phyloP scores from a whole-genome alignment of 2,329 filamentous ascomycete genomes.

The Scopulariopsis brevicaulis region DNA sequence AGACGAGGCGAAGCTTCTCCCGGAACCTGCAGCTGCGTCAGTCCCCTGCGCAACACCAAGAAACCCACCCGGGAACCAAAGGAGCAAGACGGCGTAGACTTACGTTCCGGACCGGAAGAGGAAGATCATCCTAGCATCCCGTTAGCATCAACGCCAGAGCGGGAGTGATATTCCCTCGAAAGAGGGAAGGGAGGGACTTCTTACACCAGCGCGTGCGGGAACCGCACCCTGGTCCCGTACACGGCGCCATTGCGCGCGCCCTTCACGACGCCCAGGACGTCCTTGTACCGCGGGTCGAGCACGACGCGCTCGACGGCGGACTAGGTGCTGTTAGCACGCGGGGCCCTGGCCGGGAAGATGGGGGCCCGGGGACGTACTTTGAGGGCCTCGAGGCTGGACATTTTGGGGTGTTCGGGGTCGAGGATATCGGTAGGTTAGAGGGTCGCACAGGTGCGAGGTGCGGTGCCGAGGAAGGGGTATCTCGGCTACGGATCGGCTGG shows the following conservation, averaged over 20 bases:
- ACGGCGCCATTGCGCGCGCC: slow-evolving; percentile 92
- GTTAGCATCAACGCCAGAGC: slow-evolving; percentile 1
- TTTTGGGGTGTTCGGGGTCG: not conserved
- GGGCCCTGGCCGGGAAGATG: not conserved
- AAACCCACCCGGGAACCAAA: not conserved
- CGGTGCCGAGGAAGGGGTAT: not conserved
- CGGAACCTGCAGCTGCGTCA: slow-evolving; percentile 35
- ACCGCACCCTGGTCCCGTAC: slow-evolving; percentile 94
- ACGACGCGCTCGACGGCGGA: slow-evolving; percentile 62
- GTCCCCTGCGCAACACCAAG: not conserved
- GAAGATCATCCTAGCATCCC: slow-evolving; percentile 67
- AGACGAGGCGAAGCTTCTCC: slow-evolving; percentile 66
- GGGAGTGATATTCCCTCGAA: not conserved
- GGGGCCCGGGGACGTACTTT: slow-evolving; percentile 13
- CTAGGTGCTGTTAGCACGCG: slow-evolving; percentile 15
- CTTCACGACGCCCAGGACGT: slow-evolving; percentile 77
- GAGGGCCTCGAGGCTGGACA: slow-evolving; percentile 14
- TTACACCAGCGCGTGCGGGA: slow-evolving; percentile 87
- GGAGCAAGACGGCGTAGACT: slow-evolving; percentile 18
- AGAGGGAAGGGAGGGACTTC: slow-evolving; percentile 8
- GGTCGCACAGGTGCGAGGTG: not conserved
- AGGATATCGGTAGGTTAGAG: not conserved
- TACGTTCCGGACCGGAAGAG: slow-evolving; percentile 88
- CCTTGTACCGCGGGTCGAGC: slow-evolving; percentile 75
- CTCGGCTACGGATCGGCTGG: not conserved